Base-by-base conservation (phyloP, 352 stramenopile genomes). In the Phytophthora ramorum region DNA sequence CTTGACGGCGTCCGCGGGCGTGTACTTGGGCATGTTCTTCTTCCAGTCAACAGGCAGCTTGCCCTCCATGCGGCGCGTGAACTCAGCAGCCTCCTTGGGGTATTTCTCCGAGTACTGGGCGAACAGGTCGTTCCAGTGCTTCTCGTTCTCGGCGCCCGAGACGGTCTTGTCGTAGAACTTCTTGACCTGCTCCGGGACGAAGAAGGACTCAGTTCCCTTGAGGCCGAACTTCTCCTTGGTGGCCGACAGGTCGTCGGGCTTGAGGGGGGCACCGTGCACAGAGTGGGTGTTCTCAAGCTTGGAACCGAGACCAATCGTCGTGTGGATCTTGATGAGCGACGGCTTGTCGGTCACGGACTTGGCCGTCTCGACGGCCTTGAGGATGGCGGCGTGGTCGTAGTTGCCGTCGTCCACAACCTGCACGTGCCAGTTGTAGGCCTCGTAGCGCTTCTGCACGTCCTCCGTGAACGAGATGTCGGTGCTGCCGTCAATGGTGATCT, bases 311-410 rank as follows among this genome's bases (percentile, higher is more conserved):
- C 98, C 97, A 76, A 99, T 99, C 44, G 85, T 92, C 24, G 97
- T 99, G 66, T 81, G 92, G 73, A 99, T 89, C 83, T 99, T 99
- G 83, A 99, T 99, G n/a, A 99, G 84, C 67, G 91, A 97, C n/a
- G 97, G 97, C 81, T 98, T 98, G 75, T 98, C 85, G 0, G 93
- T 99, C 38, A 93, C 92, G 26, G 83, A 85, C 84, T 99, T 98
- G 48, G 97, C 98, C 51, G 86, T 84, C 26, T 97, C 83, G 45
- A 99, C 93, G n/a, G 97, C 97, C 49, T 84, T 78, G 58, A 91
- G 85, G 69, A 99, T 95, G 69, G 91, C 90, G 45, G 93, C 88
- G 64, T 98, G 78, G 76, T 98, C 92, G 63, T 83, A 81, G 75
- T 98, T 98, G 43, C 91, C 97, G 67, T 99, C 95, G 46, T 98